These are phyloP conservation scores for Leishmania arabica DNA, from an alignment of 208 protist species.

Conservation along the genomic window DNA sequence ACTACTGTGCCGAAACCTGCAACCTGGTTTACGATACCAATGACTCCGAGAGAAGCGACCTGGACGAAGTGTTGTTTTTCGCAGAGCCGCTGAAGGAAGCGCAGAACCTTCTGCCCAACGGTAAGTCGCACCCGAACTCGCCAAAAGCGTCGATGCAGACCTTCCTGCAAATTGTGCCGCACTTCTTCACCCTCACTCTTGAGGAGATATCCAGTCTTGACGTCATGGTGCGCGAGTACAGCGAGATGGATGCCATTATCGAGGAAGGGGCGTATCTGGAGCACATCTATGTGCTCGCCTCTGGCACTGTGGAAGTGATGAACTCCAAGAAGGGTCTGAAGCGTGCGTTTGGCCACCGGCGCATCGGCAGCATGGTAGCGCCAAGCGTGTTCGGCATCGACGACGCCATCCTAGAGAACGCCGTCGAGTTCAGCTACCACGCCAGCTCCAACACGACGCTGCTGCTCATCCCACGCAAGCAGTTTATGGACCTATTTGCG, in stretches of 20 bases:
- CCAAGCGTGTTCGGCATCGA: constrained; percentile 83
- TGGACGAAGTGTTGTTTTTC: constrained; percentile 26
- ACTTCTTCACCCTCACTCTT: constrained; percentile 67
- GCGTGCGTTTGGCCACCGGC: constrained; percentile 70
- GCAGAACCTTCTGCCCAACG: constrained; percentile 17
- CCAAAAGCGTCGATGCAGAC: constrained; percentile 49
- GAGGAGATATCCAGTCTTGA: constrained; percentile 60
- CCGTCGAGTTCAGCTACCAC: constrained; percentile 81
- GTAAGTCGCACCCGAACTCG: background rate
- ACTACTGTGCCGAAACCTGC: background rate
- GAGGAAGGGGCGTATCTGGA: constrained; percentile 66
- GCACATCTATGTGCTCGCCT: constrained; percentile 83
- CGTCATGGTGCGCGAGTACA: constrained; percentile 84
- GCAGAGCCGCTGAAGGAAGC: constrained; percentile 35
- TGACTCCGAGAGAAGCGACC: constrained; percentile 11
- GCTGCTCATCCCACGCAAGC: constrained; percentile 69
- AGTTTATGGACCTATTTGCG: constrained; percentile 65
- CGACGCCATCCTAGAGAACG: constrained; percentile 75
- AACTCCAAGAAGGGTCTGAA: constrained; percentile 75
- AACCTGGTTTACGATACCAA: constrained; percentile 21
- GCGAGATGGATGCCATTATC: constrained; percentile 81
- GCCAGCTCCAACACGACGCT: constrained; percentile 66
- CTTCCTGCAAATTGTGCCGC: constrained; percentile 76
- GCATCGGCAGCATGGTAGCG: constrained; percentile 73
- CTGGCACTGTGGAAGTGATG: constrained; percentile 85